Evolutionary conservation across 1,284 basidiomycete genomes (phyloP).

Genomic region (Rhodotorula sp.): DNA sequence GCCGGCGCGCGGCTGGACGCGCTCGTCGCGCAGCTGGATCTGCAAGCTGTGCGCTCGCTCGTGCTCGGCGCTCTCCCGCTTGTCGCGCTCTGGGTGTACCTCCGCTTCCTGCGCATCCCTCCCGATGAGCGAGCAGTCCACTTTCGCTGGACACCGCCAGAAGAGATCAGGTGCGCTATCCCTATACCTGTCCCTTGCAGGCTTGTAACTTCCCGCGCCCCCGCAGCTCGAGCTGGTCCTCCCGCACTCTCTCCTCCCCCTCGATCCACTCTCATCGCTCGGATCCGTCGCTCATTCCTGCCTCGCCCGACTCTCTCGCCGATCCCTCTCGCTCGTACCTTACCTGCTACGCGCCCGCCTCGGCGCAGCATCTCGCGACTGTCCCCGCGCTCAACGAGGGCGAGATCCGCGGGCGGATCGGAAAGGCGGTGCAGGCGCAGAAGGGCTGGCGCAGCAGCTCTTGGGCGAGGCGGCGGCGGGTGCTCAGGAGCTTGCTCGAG

Average conservation of each 20-base stretch:
- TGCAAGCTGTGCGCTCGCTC: not conserved
- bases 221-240: constrained; percentile 8
- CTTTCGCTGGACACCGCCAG: constrained; percentile 18
- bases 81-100: not conserved
- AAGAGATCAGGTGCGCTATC: constrained; percentile 21
- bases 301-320: not conserved
- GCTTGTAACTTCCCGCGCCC: fast-evolving
- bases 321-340: constrained; percentile 61
- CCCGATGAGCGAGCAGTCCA: constrained; percentile 7
- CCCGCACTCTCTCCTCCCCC: constrained; percentile 7
- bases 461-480: constrained; percentile 73
- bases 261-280: constrained; percentile 23
- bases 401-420: constrained; percentile 72
- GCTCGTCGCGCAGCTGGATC: constrained; percentile 1
- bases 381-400: constrained; percentile 66
- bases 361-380: constrained; percentile 72
- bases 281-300: constrained; percentile 20
- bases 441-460: constrained; percentile 68
- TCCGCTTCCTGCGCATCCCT: constrained; percentile 17
- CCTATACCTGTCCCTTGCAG: not conserved
- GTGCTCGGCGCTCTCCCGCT: constrained; percentile 8
- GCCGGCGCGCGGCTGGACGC: constrained; percentile 12
- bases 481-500: constrained; percentile 79
- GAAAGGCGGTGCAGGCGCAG: constrained; percentile 68
- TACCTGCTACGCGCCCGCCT: constrained; percentile 88